Evolutionary conservation across 2,329 filamentous ascomycete species (phyloP).

Genomic region (Ophiocordyceps camponoti-floridani): DNA sequence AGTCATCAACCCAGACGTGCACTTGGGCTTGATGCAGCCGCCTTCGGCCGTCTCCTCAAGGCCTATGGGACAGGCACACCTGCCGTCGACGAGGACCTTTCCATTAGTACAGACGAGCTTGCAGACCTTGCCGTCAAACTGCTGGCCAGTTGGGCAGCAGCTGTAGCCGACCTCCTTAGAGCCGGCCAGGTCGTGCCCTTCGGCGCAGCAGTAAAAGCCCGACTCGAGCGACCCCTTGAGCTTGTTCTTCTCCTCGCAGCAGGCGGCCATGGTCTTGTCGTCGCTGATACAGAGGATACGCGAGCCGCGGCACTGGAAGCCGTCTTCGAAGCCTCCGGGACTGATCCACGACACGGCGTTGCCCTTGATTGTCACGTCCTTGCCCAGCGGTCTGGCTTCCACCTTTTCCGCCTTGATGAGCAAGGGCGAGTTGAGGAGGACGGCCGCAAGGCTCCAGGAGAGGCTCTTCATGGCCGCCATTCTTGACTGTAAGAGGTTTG

Average conservation of each 20-base stretch:
- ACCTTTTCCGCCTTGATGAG: background rate
- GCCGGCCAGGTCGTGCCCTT: slow-evolving; percentile 5
- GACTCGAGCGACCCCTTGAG: slow-evolving; percentile 5
- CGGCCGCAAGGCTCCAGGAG: background rate
- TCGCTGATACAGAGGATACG: background rate
- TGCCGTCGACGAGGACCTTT: slow-evolving; percentile 4
- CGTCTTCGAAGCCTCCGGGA: background rate
- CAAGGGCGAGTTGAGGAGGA: background rate
- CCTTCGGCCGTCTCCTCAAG: slow-evolving; percentile 2
- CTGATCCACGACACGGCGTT: background rate
- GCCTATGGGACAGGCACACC: slow-evolving; percentile 4
- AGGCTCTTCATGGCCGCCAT: background rate
- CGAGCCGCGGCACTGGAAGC: background rate
- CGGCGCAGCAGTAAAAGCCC: slow-evolving; percentile 6
- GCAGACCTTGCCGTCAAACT: slow-evolving; percentile 4
- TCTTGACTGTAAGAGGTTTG: background rate
- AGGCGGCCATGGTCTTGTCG: slow-evolving; percentile 5
- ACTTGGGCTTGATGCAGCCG: slow-evolving; percentile 1
- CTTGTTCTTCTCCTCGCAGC: slow-evolving; percentile 2
- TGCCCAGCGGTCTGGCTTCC: background rate
- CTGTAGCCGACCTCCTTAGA: slow-evolving; percentile 2
- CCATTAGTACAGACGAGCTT: slow-evolving; percentile 4
- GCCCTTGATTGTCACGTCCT: background rate
- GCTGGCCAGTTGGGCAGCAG: slow-evolving; percentile 5
- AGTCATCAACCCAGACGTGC: slow-evolving; percentile 1